Evolutionary conservation across 192 early-diverging fungal genomes (phyloP).

Genomic region (Coemansia sp.): DNA sequence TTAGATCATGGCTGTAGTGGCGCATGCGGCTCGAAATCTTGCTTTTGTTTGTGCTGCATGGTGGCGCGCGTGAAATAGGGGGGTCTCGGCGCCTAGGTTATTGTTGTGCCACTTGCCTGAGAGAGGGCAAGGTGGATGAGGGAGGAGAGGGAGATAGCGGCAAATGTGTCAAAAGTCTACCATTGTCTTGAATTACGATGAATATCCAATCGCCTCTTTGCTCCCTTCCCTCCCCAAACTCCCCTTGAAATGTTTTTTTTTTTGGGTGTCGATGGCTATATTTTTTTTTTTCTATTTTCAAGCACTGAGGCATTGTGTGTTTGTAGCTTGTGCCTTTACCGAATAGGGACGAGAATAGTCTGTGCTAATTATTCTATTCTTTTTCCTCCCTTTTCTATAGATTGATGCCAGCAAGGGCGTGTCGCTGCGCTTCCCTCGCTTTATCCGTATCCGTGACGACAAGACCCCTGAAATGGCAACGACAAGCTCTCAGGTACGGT

Average conservation of each 20-base stretch:
- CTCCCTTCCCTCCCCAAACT: background rate
- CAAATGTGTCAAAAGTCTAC: background rate
- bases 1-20: slow-evolving; percentile 2
- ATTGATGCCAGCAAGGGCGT: slow-evolving; percentile 85
- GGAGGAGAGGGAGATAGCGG: background rate
- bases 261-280: background rate
- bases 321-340: slow-evolving; percentile 1
- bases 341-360: background rate
- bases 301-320: slow-evolving; percentile 7
- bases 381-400: slow-evolving; percentile 35
- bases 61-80: background rate
- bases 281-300: background rate
- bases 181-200: slow-evolving; percentile 8
- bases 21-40: background rate
- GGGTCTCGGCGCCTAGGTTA: background rate
- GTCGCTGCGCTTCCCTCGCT: slow-evolving; percentile 95
- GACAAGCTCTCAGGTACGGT: slow-evolving; percentile 73
- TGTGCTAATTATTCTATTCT: slow-evolving; percentile 16
- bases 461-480: slow-evolving; percentile 94
- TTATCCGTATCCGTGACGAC: slow-evolving; percentile 94
- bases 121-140: background rate
- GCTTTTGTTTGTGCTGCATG: background rate
- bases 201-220: background rate
- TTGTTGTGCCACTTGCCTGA: background rate
- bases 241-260: background rate